These are phyloP conservation scores for Fusarium coffeatum DNA, from an alignment of 2,329 filamentous ascomycete genomes.

Conservation along the genomic window DNA sequence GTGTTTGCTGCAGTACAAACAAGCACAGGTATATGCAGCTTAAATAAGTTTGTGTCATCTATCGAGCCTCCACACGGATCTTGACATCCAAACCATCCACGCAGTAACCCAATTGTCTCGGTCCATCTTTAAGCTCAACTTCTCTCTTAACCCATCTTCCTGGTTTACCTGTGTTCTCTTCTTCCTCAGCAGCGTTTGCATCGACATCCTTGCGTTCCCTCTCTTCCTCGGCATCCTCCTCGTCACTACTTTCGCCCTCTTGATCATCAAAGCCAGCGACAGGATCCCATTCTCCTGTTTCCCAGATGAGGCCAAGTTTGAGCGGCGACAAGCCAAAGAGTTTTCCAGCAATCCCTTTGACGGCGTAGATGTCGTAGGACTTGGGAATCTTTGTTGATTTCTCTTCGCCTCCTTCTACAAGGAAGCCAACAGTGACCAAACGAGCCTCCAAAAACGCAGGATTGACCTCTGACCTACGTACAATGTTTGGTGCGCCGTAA, in stretches of 20 bases:
- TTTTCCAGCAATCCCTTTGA: conserved; percentile 81
- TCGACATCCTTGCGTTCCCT: conserved; percentile 39
- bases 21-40: conserved; percentile 12
- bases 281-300: conserved; percentile 91
- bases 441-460: conserved; percentile 86
- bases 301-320: conserved; percentile 78
- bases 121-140: conserved; percentile 82
- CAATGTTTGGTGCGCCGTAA: conserved; percentile 77
- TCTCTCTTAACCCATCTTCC: conserved; percentile 80
- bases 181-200: conserved; percentile 43
- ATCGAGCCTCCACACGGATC: conserved; percentile 73
- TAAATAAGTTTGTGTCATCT: conserved; percentile 15
- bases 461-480: conserved; percentile 69
- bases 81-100: conserved; percentile 78
- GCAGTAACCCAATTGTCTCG: conserved; percentile 83
- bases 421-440: conserved; percentile 73
- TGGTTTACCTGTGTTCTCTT: conserved; percentile 48
- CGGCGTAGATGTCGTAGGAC: conserved; percentile 81
- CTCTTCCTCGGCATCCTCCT: conserved; percentile 58
- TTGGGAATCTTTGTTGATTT: conserved; percentile 71
- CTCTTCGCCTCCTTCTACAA: conserved; percentile 40
- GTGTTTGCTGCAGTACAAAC: conserved; percentile 24
- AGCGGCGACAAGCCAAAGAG: conserved; percentile 75
- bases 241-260: conserved; percentile 66
- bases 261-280: conserved; percentile 72